Base-by-base conservation (phyloP, 73 alveolate genomes). In the Effrenium voratum region DNA sequence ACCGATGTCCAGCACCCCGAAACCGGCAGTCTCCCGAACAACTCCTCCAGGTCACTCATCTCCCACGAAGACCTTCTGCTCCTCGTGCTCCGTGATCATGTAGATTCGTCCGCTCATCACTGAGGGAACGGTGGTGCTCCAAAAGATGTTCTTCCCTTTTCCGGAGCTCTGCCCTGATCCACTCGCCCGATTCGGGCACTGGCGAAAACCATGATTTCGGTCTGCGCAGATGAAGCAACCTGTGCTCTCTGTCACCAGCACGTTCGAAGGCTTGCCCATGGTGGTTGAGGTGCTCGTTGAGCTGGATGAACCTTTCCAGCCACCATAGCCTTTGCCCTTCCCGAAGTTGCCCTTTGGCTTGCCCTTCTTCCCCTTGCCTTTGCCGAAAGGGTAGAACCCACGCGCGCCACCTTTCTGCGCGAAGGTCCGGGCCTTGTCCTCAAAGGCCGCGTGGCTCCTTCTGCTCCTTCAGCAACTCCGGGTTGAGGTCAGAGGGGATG, bases 141-240 rank as follows among this genome's bases (percentile, higher is more conserved):
- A 77, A 50, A 24, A 77, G 45, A 66, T 45, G 28, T 66, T 66
- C 28, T 77, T 77, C 68, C 45, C 30, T 47, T 30, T 43, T 3
- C 90, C 90, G 24, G 41, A 44, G 24, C 93, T 80, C 16, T 34
- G 3, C 10, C 52, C 3, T 2, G 40, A 2, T 3, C 43, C 10
- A 0, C 30, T 1, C 45, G n/a, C 5, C 0, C 91, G 32, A 10
- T 80, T 43, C 0, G 91, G 91, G 59, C 91, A 80, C 0, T 47
- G 24, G 3, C 91, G 41, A 22, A 13, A 80, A 0, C 28, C 41
- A 46, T 80, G 91, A 15, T 32, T 72, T 4, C 46, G 47, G 43
- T 4, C 41, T 3, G 72, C 91, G 30, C 91, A 80, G 13, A 80
- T 34, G 70, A 80, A 80, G 91, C 91, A 80, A 4, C 91, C 91